phyloP scores from a whole-genome alignment of 192 early-diverging fungal species.

The Neocallimastix lanati region DNA sequence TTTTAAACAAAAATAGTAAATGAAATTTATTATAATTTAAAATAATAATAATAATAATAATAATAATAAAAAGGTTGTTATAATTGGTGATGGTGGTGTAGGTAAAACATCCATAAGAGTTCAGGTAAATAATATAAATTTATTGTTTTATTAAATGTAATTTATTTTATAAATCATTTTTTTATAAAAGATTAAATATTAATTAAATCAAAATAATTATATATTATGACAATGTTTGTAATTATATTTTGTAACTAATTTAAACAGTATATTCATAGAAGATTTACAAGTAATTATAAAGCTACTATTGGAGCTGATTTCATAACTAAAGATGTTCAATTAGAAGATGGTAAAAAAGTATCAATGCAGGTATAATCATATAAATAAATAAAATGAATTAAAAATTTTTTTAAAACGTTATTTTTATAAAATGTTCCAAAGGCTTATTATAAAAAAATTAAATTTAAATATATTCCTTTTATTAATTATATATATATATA shows the following conservation, averaged over 20 bases:
- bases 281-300: neutral
- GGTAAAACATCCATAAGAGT: neutral
- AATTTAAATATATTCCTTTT: no score
- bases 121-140: neutral
- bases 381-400: no score
- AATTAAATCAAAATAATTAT: neutral
- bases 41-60: no score
- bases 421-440: no score
- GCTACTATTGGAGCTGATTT: neutral
- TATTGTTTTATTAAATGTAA: no score
- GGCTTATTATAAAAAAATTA: no score
- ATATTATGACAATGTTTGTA: neutral
- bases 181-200: no score
- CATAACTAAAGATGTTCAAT: neutral
- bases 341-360: neutral
- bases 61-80: neutral
- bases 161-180: no score
- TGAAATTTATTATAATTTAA: no score
- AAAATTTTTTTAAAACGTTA: no score
- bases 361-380: neutral
- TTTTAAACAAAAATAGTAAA: no score
- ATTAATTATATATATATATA: no score
- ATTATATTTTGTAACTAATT: neutral
- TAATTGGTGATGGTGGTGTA: neutral
- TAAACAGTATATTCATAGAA: neutral